Evolutionary conservation across 768 basidiomycete genomes (phyloP).

Genomic region (Thelephora ganbajun): DNA sequence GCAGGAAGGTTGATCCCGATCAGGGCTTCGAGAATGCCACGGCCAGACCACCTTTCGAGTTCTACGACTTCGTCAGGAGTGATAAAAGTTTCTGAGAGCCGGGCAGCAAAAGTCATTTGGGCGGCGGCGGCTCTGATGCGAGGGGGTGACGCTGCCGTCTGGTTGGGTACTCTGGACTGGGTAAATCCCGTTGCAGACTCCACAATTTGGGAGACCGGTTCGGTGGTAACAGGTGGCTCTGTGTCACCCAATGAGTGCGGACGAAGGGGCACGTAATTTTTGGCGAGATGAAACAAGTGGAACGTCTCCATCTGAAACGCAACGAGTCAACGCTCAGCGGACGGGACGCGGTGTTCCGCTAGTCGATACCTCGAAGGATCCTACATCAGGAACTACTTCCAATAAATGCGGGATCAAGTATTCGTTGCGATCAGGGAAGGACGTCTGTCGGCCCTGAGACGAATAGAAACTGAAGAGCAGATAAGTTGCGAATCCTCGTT

Average conservation of each 20-base stretch:
- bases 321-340: slow-evolving; percentile 1
- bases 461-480: slow-evolving; percentile 55
- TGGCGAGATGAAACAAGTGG: slow-evolving; percentile 68
- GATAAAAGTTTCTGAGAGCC: slow-evolving; percentile 61
- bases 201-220: slow-evolving; percentile 12
- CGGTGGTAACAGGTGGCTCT: slow-evolving; percentile 21
- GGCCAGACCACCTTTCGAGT: slow-evolving; percentile 48
- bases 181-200: slow-evolving; percentile 1
- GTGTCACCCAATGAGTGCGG: slow-evolving; percentile 5
- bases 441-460: slow-evolving; percentile 72
- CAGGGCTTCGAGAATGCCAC: slow-evolving; percentile 47
- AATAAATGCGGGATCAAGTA: slow-evolving; percentile 45
- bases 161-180: not conserved
- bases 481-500: slow-evolving; percentile 7
- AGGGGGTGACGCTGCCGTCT: slow-evolving; percentile 10
- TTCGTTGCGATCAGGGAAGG: slow-evolving; percentile 63
- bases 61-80: slow-evolving; percentile 47
- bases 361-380: slow-evolving; percentile 51
- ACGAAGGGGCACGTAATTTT: slow-evolving; percentile 34
- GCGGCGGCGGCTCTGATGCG: slow-evolving; percentile 62
- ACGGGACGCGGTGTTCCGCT: slow-evolving; percentile 1
- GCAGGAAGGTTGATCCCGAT: slow-evolving; percentile 29
- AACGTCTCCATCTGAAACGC: slow-evolving; percentile 67
- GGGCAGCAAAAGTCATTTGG: slow-evolving; percentile 75
- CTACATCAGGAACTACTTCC: slow-evolving; percentile 33